Conservation (phyloP, 768 basidiomycete genomes). For the Lyophyllum semitale region DNA sequence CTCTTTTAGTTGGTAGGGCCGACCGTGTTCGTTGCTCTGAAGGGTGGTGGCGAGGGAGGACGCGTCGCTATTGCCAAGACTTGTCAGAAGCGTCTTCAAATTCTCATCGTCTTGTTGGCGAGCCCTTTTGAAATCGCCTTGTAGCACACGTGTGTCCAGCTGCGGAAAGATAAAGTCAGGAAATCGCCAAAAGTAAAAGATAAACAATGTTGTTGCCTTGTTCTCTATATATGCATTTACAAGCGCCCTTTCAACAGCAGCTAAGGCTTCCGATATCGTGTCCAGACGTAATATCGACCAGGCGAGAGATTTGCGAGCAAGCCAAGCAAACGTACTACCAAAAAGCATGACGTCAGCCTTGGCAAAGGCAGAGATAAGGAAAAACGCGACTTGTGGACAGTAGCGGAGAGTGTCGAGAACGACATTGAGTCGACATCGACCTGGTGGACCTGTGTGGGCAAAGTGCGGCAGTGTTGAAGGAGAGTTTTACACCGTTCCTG, state of each 20-base stretch:
- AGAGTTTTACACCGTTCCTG: constrained; percentile 16
- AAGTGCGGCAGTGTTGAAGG: constrained; percentile 9
- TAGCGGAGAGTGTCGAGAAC: neutral
- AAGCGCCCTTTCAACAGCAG: constrained; percentile 3
- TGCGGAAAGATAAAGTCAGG: neutral
- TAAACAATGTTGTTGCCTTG: constrained; percentile 1
- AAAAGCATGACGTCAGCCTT: constrained; percentile 11
- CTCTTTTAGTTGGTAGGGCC: constrained; percentile 13
- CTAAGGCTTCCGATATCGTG: neutral
- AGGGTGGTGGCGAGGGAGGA: constrained; percentile 9
- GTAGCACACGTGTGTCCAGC: constrained; percentile 10
- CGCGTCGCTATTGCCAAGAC: neutral
- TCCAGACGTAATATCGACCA: constrained; percentile 13
- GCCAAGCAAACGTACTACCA: constrained; percentile 7
- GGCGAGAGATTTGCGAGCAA: constrained; percentile 10
- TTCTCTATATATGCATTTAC: constrained; percentile 5
- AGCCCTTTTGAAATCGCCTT: constrained; percentile 10
- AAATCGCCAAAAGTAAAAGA: neutral
- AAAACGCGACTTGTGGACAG: constrained; percentile 2
- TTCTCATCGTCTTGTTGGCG: constrained; percentile 10
- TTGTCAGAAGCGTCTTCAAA: constrained; percentile 4
- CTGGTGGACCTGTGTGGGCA: constrained; percentile 5
- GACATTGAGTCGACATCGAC: neutral
- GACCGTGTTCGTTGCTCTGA: constrained; percentile 7
- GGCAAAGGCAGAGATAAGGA: neutral